Evolutionary conservation across 2,329 filamentous ascomycete genomes (phyloP), one percentile per base, ranked within the genome.

Genomic region (Hymenoscyphus scutula): DNA sequence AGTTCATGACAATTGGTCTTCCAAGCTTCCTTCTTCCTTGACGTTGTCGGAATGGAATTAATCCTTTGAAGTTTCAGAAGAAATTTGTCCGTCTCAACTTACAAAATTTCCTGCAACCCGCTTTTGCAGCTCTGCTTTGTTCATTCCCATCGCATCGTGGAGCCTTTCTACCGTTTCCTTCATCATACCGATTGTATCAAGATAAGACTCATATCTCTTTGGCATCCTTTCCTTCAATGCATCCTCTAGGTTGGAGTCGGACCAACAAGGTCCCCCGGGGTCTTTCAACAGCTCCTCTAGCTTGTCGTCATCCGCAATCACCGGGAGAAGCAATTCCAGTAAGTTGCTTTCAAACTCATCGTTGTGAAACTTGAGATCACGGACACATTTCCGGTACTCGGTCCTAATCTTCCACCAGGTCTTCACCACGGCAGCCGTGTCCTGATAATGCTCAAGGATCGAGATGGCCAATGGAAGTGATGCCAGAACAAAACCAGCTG

Each of bases 381-480:
- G 32, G 56, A 62, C 63, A 32, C 65, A 66, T 56, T 65, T 67
- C 4, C 32, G 60, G 25, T 64, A 67, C 27, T 66, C 64, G 5
- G 29, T 30, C 30, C 63, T 64, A 54, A 66, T 45, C 27, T 64
- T 64, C 66, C 64, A 68, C 64, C 63, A 69, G 13, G 56, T 60
- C 51, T 53, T 54, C 15, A 69, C 56, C 5, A 57, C 23, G 41
- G 65, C 63, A 10, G 58, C 60, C 1, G 48, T 63, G 17, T 64
- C 41, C 13, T 58, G 57, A 59, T 65, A 69, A 32, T 69, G 63
- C n/a, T 68, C 65, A 3, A 63, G 53, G 1, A 61, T 56, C 1
- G 66, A 67, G 3, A 68, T 64, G 41, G 65, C 51, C 25, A 69
- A 41, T 2, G 66, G 67, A 23, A 68, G 48, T 11, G 60, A 57